A percentile compares a stretch with the other conserved stretches of the same genome.
These are phyloP conservation scores for Aspergillus sp. DNA, from an alignment of 2,329 filamentous ascomycete species.

Conservation along the genomic window DNA sequence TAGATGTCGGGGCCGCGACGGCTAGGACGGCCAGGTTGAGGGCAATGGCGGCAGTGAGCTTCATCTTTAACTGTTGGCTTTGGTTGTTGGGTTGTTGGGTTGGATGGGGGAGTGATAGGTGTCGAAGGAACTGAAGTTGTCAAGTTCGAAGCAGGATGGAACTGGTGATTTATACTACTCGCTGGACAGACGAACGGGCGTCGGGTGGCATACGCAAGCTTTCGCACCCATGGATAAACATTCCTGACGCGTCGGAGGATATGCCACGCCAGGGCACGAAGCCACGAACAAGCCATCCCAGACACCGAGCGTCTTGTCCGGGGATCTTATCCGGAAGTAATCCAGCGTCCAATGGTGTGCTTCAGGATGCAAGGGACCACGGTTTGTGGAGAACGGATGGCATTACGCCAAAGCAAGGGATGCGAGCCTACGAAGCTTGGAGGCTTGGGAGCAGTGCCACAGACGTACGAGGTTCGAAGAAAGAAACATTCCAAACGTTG, in stretches of 20 bases:
- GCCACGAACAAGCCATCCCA: neutral
- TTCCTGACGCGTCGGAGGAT: neutral
- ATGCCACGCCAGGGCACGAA: neutral
- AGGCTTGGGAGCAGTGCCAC: neutral
- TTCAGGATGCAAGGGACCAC: neutral
- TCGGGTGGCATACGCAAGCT: neutral
- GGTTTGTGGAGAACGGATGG: neutral
- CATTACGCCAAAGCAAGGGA: conserved; percentile 2
- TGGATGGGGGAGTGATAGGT: conserved; percentile 3
- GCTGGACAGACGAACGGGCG: neutral
- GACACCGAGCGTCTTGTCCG: neutral
- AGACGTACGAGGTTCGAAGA: neutral
- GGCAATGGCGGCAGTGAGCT: conserved; percentile 28
- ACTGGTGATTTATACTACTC: conserved; percentile 10
- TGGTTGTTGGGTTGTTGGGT: neutral
- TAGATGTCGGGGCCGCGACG: conserved; percentile 25
- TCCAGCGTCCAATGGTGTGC: neutral
- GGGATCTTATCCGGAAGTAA: neutral
- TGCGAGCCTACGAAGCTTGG: neutral
- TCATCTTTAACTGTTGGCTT: conserved; percentile 6
- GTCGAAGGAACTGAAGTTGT: neutral
- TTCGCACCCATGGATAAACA: neutral
- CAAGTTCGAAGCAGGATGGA: neutral
- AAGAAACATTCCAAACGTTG: conserved; percentile 1
- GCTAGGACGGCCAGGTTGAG: conserved; percentile 30